A percentile compares a stretch with the other conserved stretches of the same genome.
Conservation (phyloP, 164 flowering plant genomes). For the Berberis thunbergii region DNA sequence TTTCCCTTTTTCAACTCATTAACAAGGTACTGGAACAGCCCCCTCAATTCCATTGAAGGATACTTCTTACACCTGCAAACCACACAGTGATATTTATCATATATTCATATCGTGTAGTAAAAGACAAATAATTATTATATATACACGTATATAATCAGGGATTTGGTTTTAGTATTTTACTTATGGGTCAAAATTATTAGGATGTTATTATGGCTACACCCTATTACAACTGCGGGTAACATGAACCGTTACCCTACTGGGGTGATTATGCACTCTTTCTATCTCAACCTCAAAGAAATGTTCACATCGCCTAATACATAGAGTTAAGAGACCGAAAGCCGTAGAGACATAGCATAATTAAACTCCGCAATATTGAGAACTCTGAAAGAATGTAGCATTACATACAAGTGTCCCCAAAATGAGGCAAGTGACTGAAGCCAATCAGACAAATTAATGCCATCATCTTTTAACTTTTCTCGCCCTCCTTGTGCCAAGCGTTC, state of each 20-base stretch:
- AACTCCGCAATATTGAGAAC: slow-evolving; percentile 2
- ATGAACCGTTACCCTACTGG: too few relatives aligned
- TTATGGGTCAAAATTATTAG: too few relatives aligned
- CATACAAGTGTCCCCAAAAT: slow-evolving; percentile 99
- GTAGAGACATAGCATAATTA: neutral
- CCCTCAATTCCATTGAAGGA: slow-evolving; percentile 97
- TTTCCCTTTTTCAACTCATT: slow-evolving; percentile 88
- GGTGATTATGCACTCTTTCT: too few relatives aligned
- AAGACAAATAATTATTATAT: too few relatives aligned
- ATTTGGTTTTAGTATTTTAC: too few relatives aligned
- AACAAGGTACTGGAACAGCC: slow-evolving; percentile 96
- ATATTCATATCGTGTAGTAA: too few relatives aligned
- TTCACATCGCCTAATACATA: too few relatives aligned
- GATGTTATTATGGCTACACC: too few relatives aligned
- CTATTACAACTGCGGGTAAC: too few relatives aligned
- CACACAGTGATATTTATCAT: neutral
- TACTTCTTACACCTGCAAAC: slow-evolving; percentile 90
- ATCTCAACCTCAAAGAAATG: too few relatives aligned
- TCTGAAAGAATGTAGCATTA: slow-evolving; percentile 11
- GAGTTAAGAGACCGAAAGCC: too few relatives aligned
- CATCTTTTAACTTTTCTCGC: slow-evolving; percentile 93
- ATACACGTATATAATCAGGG: too few relatives aligned
- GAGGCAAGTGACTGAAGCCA: slow-evolving; percentile 99
- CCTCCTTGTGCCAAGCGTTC: slow-evolving; percentile 95
- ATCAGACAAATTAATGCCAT: slow-evolving; percentile 94